phyloP scores from a whole-genome alignment of 331 rosid species.

The Pyracantha coccinea region DNA sequence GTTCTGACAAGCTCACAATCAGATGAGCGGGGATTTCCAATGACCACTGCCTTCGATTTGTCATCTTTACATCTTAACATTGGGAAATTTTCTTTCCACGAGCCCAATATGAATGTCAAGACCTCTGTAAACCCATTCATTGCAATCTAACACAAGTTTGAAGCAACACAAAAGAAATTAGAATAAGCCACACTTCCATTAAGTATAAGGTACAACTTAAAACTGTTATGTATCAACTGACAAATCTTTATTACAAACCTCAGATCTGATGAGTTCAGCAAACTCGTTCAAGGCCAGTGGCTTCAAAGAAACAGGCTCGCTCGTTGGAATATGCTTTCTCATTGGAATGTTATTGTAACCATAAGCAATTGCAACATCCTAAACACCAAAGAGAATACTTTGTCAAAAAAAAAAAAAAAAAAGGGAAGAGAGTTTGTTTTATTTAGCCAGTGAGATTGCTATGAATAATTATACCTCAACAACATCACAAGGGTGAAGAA shows the following conservation, averaged over 20 bases:
- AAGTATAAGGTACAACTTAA: background rate
- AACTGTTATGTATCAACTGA: slow-evolving; percentile 8
- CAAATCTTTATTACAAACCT: slow-evolving; percentile 40
- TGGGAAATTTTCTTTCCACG: slow-evolving; percentile 64
- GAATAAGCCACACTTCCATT: background rate
- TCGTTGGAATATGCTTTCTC: slow-evolving; percentile 53
- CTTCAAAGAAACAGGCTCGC: slow-evolving; percentile 61
- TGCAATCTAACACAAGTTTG: slow-evolving; percentile 52
- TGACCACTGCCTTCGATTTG: slow-evolving; percentile 54
- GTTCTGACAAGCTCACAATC: slow-evolving; percentile 90
- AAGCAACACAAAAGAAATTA: background rate
- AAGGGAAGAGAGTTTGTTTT: background rate
- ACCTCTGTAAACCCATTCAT: slow-evolving; percentile 87
- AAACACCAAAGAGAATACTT: slow-evolving; percentile 5
- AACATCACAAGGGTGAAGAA: slow-evolving; percentile 96
- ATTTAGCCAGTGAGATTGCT: background rate
- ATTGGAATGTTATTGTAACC: slow-evolving; percentile 74
- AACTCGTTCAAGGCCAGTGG: slow-evolving; percentile 70
- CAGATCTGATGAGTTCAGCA: slow-evolving; percentile 67
- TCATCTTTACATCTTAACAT: slow-evolving; percentile 78
- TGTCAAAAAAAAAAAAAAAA: slow-evolving; percentile 16
- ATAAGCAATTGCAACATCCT: slow-evolving; percentile 97
- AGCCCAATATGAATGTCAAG: slow-evolving; percentile 77
- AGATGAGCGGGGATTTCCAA: slow-evolving; percentile 85
- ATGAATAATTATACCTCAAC: slow-evolving; percentile 59